A percentile compares a stretch with the other conserved stretches of the same genome.
phyloP scores from a whole-genome alignment of 1,284 basidiomycete species.

The Apiotrichum brassicae region DNA sequence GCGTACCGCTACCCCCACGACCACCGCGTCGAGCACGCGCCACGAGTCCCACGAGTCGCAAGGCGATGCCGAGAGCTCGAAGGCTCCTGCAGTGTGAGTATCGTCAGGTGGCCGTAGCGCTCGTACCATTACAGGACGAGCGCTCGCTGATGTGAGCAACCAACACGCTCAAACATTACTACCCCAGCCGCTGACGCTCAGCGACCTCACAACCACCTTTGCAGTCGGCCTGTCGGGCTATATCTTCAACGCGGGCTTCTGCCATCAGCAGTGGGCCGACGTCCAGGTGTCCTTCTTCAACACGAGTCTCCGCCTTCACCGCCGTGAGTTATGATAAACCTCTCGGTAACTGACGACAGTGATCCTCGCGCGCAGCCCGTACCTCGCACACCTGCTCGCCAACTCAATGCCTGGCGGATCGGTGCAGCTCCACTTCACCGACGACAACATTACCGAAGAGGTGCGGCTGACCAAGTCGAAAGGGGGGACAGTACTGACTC shows the following conservation, averaged over 20 bases:
- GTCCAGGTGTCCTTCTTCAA: constrained; percentile 37
- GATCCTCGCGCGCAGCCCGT: constrained; percentile 76
- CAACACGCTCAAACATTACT: no score
- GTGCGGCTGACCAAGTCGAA: constrained; percentile 49
- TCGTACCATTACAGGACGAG: no score
- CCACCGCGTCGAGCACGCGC: constrained; percentile 9
- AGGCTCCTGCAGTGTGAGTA: constrained; percentile 1
- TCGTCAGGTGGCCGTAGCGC: no score
- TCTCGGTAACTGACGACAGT: constrained; percentile 50
- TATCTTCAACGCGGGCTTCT: constrained; percentile 37
- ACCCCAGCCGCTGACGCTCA: background rate
- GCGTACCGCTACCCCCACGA: constrained; percentile 5
- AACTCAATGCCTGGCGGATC: constrained; percentile 56
- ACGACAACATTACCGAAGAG: constrained; percentile 72
- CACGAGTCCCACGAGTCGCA: background rate
- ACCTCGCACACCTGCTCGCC: constrained; percentile 71
- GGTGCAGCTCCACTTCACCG: constrained; percentile 66
- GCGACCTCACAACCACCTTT: constrained; percentile 6
- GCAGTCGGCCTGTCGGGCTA: constrained; percentile 15
- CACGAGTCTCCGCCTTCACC: constrained; percentile 35
- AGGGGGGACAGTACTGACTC: background rate
- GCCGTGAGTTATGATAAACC: constrained; percentile 27
- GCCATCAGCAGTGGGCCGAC: constrained; percentile 37
- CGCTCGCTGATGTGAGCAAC: no score
- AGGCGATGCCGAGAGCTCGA: constrained; percentile 26